Evolutionary conservation across 2,329 filamentous ascomycete species (phyloP).

Genomic region (Fusarium sp.): DNA sequence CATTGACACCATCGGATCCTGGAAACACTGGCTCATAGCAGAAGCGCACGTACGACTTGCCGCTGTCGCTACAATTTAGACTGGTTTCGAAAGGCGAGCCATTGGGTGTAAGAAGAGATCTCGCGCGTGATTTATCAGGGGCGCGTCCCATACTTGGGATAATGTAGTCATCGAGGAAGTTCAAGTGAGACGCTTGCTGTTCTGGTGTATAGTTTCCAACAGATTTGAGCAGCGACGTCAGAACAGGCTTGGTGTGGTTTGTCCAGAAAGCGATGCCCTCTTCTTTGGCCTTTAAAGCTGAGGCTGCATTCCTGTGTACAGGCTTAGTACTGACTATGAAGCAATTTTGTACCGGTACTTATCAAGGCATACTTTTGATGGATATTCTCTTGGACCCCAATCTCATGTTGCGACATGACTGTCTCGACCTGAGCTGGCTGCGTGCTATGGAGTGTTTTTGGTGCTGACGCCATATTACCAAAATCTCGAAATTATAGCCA

Average conservation of each 20-base stretch:
- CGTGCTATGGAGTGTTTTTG: fast-evolving
- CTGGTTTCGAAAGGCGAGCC: constrained; percentile 34
- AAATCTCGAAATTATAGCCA: fast-evolving
- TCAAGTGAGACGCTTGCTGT: constrained; percentile 21
- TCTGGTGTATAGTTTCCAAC: constrained; percentile 24
- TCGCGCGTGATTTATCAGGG: constrained; percentile 7
- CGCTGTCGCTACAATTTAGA: constrained; percentile 22
- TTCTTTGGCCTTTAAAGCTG: neutral
- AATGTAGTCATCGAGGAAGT: constrained; percentile 20
- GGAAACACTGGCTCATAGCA: constrained; percentile 34
- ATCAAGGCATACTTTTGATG: neutral
- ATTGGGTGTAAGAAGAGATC: constrained; percentile 25
- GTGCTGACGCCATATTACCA: neutral
- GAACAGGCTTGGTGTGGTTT: constrained; percentile 18
- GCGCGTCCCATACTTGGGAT: constrained; percentile 22
- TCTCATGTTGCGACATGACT: neutral
- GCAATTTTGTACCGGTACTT: neutral
- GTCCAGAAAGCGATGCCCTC: constrained; percentile 27
- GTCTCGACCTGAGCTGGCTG: neutral
- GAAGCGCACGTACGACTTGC: constrained; percentile 29
- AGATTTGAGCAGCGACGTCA: constrained; percentile 17
- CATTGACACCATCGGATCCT: constrained; percentile 23
- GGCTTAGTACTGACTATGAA: neutral
- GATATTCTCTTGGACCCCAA: neutral
- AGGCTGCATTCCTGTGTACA: neutral